Evolutionary conservation across 371 early-diverging fungal species (phyloP), one percentile per base, ranked within the genome.

Genomic region (Blyttiomyces sp.): DNA sequence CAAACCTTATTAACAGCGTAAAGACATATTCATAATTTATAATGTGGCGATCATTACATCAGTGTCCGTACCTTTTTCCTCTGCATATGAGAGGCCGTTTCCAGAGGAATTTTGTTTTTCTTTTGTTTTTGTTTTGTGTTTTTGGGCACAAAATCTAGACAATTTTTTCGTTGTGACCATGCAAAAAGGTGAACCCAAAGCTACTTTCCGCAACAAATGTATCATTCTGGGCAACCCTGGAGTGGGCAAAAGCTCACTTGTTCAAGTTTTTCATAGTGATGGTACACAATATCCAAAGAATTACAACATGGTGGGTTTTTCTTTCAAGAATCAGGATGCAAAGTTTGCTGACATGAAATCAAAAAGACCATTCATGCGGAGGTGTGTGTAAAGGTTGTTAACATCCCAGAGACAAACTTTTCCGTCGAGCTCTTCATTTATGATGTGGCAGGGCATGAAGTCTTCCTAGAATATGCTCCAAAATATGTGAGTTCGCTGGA

Each of bases 331-430:
- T 21, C 13, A 46, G 13, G 17, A 21, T 46, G 13, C 21, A 11
- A 31, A 13, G 30, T 16, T 17, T 51, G 17, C 43, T 0, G 45
- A 36, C 35, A 13, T 30, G 39, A 13, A 35, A 36, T 35, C 7
- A 35, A 35, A 17, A 49, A 75, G 76, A 79, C 79, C 13, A 49
- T 79, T 42, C 76, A 79, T 54, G 59, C 57, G 7, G 79, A 79
- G 35, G 57, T 75, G 26, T 59, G 58, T 32, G 71, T 75, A 48
- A 79, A 79, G 35, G 59, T 68, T 16, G 68, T 79, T 49, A 72
- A 75, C 48, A 73, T 79, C 39, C 74, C 76, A n/a, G 75, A 79
- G 33, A 65, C 70, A 11, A 58, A 65, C 50, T 59, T 61, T n/a
- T 63, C 75, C 11, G 67, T 75, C 24, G 79, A 79, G 45, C 27